Evolutionary conservation across 2,329 filamentous ascomycete species (phyloP), one percentile per base, ranked within the genome.

Genomic region (Botrytis cinerea): DNA sequence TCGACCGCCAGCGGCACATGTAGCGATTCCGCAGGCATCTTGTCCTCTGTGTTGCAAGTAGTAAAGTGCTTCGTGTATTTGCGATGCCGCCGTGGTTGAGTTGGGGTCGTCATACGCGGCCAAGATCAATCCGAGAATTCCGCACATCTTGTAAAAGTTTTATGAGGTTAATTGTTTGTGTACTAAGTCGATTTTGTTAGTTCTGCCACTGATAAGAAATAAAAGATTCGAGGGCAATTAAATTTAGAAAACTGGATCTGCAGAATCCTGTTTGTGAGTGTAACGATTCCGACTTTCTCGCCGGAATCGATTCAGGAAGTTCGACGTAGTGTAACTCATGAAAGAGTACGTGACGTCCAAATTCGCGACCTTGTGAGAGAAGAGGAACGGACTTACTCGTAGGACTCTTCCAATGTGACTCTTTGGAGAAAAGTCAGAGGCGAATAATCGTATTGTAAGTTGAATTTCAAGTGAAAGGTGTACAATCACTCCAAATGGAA

Each of bases 11-110:
- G 85, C 87, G 78, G 87, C 91, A 86, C 86, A 94, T 78, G 85
- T 92, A 68, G 94, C 90, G 78, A 97, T 95, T 76, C 94, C 94
- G 72, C 91, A 93, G 68, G 94, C 94, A 90, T 97, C 94, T 82
- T 97, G 94, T 71, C 93, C 93, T 80, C 93, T 88, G 80, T 86
- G 87, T 81, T 91, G 91, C 16, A 93, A 88, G 78, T 89, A 89
- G 82, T 91, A 93, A n/a, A 93, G 84, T 59, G 88, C 86, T 82
- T 93, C 91, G 80, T 93, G 91, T 60, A 93, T 84, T 77, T 93
- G 91, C 75, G 89, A 85, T 25, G 89, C 88, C 46, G 90, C 90
- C 67, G 84, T 84, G 70, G 84, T 83, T 46, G 81, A 79, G 60
- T 83, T 83, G 70, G 84, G 80, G 70, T 84, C 83, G 67, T 83